These are phyloP conservation scores for Sporothrix brunneoviolacea DNA, from an alignment of 2,329 filamentous ascomycete genomes.

Conservation along the genomic window DNA sequence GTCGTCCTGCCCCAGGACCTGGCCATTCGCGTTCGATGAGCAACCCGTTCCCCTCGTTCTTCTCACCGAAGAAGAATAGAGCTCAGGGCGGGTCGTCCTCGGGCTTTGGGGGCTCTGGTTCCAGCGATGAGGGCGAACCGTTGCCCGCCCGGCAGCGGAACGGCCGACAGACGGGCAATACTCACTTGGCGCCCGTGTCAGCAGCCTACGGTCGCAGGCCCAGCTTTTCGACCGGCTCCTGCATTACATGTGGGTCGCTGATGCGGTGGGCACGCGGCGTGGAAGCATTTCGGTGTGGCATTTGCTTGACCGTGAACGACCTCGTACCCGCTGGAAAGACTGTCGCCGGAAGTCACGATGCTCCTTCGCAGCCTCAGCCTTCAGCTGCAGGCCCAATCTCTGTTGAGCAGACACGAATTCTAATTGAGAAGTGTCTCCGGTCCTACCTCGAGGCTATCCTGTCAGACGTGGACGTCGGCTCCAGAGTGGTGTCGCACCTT, in stretches of 20 bases:
- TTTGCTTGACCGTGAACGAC: constrained; percentile 81
- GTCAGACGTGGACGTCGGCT: constrained; percentile 1
- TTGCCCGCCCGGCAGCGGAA: constrained; percentile 22
- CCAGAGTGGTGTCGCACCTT: no score
- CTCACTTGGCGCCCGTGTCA: no score
- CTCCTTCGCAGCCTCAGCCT: not conserved
- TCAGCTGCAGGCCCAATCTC: constrained; percentile 39
- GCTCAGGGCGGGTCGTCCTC: constrained; percentile 31
- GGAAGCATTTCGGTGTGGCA: constrained; percentile 71
- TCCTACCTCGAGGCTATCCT: constrained; percentile 27
- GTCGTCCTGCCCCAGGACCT: constrained; percentile 20
- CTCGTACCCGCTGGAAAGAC: constrained; percentile 40
- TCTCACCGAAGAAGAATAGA: constrained; percentile 54
- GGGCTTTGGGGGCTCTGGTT: constrained; percentile 28
- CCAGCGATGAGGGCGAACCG: constrained; percentile 39
- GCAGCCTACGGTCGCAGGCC: constrained; percentile 40
- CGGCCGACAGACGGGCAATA: constrained; percentile 15
- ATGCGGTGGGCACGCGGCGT: constrained; percentile 72
- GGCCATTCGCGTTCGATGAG: constrained; percentile 63
- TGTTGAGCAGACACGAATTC: constrained; percentile 49
- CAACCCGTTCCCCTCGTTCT: constrained; percentile 70
- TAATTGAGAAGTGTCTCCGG: constrained; percentile 38
- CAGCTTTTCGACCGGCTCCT: constrained; percentile 59
- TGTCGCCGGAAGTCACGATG: not conserved
- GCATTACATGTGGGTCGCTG: constrained; percentile 78